Conservation (phyloP, 1,284 basidiomycete genomes). For the Volvariella volvacea region DNA sequence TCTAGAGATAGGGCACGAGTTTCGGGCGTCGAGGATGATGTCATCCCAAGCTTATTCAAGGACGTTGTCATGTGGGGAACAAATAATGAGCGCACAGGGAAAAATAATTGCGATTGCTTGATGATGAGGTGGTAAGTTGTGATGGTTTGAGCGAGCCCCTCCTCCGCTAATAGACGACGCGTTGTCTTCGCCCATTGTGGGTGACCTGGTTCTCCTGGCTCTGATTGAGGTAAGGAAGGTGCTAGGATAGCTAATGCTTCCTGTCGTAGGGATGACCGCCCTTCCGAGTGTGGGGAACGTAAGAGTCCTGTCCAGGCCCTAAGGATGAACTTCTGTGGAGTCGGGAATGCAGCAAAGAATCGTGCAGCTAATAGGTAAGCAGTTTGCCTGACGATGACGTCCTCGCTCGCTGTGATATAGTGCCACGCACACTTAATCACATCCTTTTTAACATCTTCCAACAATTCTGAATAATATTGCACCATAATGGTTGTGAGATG, state of each 20-base stretch:
- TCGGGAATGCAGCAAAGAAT: conserved; percentile 90
- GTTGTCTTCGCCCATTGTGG: conserved; percentile 90
- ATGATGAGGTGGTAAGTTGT: conserved; percentile 92
- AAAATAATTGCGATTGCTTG: conserved; percentile 90
- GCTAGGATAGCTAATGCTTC: conserved; percentile 88
- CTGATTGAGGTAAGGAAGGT: conserved; percentile 68
- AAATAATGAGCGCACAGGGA: conserved; percentile 88
- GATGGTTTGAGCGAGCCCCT: conserved; percentile 82
- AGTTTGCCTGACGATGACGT: conserved; percentile 91
- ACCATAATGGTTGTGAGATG: conserved; percentile 90
- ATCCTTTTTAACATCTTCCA: conserved; percentile 85
- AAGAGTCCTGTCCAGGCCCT: conserved; percentile 95
- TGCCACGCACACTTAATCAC: conserved; percentile 96
- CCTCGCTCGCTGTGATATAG: conserved; percentile 77
- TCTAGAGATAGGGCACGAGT: conserved; percentile 80
- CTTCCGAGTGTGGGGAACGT: conserved; percentile 75
- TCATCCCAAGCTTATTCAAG: conserved; percentile 82
- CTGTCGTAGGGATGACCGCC: conserved; percentile 77
- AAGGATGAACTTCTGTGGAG: conserved; percentile 89
- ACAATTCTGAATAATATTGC: conserved; percentile 72
- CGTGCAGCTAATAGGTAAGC: conserved; percentile 92
- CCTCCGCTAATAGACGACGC: conserved; percentile 84
- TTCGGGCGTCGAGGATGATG: conserved; percentile 70
- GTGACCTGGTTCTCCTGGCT: conserved; percentile 51
- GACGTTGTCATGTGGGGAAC: conserved; percentile 95